Evolutionary conservation across 139 green algal species (phyloP).

Genomic region (Coccomyxa sp.): DNA sequence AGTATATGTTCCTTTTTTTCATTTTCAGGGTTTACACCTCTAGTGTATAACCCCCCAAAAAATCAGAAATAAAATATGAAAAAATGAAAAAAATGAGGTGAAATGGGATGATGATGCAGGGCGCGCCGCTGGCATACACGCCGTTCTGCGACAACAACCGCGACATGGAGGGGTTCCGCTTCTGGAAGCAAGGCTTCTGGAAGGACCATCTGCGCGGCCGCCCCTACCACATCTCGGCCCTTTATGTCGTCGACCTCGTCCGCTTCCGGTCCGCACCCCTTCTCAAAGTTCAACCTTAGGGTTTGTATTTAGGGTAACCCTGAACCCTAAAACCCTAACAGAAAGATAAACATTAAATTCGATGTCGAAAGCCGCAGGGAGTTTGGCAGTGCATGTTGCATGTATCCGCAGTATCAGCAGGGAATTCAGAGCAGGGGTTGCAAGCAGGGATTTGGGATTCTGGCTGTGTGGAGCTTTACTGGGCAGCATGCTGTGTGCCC

Average conservation of each 20-base stretch:
- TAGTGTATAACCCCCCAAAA: no score
- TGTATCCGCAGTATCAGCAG: neutral
- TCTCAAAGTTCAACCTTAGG: conserved; percentile 3
- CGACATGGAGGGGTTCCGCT: conserved; percentile 95
- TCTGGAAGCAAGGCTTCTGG: conserved; percentile 99
- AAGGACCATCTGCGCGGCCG: conserved; percentile 85
- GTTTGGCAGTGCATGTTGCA: no score
- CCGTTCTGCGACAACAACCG: conserved; percentile 98
- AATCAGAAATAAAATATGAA: no score
- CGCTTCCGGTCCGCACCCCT: conserved; percentile 52
- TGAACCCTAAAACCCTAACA: no score
- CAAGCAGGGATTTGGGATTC: no score
- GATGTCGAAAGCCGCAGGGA: no score
- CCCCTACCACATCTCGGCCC: conserved; percentile 96
- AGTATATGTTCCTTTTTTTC: neutral
- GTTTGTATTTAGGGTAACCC: no score
- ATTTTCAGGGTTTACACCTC: neutral
- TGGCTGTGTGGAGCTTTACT: no score
- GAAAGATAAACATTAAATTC: no score
- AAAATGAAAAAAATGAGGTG: neutral
- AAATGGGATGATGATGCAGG: conserved; percentile 35
- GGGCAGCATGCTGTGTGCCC: neutral
- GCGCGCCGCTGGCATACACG: conserved; percentile 90
- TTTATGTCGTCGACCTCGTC: conserved; percentile 95
- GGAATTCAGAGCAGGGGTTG: no score